A percentile compares a stretch with the other conserved stretches of the same genome.
These are phyloP conservation scores for Chaetomium fimeti DNA, from an alignment of 495 filamentous ascomycete species.

Conservation along the genomic window DNA sequence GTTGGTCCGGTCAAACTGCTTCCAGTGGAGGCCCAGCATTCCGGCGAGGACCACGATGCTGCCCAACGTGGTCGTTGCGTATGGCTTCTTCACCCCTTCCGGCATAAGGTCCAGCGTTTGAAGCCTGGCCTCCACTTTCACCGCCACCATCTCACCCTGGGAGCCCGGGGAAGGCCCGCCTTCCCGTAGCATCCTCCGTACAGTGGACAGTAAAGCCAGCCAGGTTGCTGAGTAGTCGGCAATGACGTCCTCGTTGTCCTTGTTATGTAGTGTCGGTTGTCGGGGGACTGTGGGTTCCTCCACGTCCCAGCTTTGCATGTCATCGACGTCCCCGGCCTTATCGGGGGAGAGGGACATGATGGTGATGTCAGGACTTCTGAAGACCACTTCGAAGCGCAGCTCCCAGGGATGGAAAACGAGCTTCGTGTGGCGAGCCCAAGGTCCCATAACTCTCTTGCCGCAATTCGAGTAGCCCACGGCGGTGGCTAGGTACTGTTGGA, in stretches of 20 bases:
- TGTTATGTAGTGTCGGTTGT: background rate
- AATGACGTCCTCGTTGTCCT: too few relatives aligned
- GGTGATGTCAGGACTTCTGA: constrained; percentile 1
- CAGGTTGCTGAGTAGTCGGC: constrained; percentile 3
- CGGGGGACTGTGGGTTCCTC: too few relatives aligned
- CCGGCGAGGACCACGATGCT: constrained; percentile 27
- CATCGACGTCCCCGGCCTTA: background rate
- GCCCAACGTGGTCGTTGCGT: constrained; percentile 38
- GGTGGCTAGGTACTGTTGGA: constrained; percentile 10
- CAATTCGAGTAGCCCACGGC: constrained; percentile 12
- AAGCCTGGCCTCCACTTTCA: background rate
- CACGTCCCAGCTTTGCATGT: background rate
- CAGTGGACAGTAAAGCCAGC: background rate
- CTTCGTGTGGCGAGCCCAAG: constrained; percentile 9
- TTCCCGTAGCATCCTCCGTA: background rate
- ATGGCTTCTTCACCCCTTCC: constrained; percentile 37
- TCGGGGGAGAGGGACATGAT: too few relatives aligned
- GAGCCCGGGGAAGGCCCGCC: background rate
- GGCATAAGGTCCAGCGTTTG: constrained; percentile 5
- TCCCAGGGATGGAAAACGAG: constrained; percentile 2
- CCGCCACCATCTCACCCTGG: background rate
- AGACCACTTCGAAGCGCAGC: constrained; percentile 9
- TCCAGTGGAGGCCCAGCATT: too few relatives aligned
- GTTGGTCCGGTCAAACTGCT: too few relatives aligned
- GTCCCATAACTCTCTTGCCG: constrained; percentile 2